phyloP scores from a whole-genome alignment of 2,329 filamentous ascomycete species.

The Arachnomyces sp. region DNA sequence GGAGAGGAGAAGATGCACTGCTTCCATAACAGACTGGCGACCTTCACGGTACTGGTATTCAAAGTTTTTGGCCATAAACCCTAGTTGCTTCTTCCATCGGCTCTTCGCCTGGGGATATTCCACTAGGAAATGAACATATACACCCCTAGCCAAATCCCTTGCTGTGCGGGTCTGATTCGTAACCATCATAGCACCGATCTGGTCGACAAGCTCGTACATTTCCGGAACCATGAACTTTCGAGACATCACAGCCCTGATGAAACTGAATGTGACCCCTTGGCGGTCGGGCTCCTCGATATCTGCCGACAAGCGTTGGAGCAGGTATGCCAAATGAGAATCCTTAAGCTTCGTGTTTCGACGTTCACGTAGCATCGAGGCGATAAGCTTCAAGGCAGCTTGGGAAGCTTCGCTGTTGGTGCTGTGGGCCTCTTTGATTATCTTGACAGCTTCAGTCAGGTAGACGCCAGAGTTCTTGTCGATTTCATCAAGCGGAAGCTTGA shows the following conservation, averaged over 20 bases:
- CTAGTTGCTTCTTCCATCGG: conserved; percentile 79
- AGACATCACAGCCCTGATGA: conserved; percentile 77
- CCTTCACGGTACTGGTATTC: conserved; percentile 85
- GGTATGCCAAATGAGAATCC: conserved; percentile 70
- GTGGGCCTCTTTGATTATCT: conserved; percentile 65
- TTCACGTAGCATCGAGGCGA: conserved; percentile 77
- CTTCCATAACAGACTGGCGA: conserved; percentile 85
- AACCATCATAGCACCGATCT: conserved; percentile 86
- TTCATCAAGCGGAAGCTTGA: conserved; percentile 68
- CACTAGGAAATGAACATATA: conserved; percentile 88
- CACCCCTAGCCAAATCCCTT: conserved; percentile 75
- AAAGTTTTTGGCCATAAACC: conserved; percentile 82
- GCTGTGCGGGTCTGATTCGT: conserved; percentile 87
- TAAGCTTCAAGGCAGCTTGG: conserved; percentile 80
- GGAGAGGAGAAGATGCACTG: conserved; percentile 72
- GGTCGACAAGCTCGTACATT: conserved; percentile 86
- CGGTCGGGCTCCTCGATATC: conserved; percentile 89
- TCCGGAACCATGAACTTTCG: conserved; percentile 76
- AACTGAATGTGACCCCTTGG: conserved; percentile 90
- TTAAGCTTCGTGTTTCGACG: conserved; percentile 66
- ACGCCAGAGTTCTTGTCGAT: conserved; percentile 65
- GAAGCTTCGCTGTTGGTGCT: conserved; percentile 75
- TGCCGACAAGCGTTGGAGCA: conserved; percentile 72
- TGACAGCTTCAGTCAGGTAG: conserved; percentile 77
- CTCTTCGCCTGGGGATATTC: conserved; percentile 90